Percentiles rank a stretch among this genome's conserved stretches.
phyloP scores from a whole-genome alignment of 176 grass and related monocot genomes.

The Leersia perrieri region DNA sequence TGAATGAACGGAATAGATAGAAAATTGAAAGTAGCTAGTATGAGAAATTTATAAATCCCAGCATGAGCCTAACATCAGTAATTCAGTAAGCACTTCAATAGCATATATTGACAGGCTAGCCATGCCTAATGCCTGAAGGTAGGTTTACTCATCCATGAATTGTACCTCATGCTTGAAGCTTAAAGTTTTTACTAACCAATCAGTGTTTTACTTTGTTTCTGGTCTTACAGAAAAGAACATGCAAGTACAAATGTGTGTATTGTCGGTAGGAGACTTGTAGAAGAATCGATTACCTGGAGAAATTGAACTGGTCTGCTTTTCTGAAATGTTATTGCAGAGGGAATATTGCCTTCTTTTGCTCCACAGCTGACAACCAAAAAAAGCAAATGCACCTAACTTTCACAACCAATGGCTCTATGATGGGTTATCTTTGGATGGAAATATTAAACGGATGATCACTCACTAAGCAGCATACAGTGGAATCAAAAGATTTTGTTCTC shows the following conservation, averaged over 20 bases:
- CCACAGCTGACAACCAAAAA: not conserved
- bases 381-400: not conserved
- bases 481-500: slow-evolving; percentile 18
- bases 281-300: not conserved
- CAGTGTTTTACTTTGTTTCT: not conserved
- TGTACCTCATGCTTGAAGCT: not conserved
- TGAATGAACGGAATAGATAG: not conserved
- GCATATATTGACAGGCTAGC: not conserved
- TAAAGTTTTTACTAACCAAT: not conserved
- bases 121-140: not conserved
- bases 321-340: not conserved
- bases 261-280: not conserved
- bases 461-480: not conserved
- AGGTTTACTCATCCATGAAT: not conserved
- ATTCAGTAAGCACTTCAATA: not conserved
- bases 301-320: not conserved
- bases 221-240: not conserved
- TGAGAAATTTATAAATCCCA: not conserved
- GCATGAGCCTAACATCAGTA: not conserved
- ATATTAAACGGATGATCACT: not conserved
- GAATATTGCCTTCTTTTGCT: not conserved
- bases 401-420: not conserved
- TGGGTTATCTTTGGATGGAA: not conserved
- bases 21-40: not conserved
- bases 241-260: not conserved